Evolutionary conservation across 2,329 filamentous ascomycete species (phyloP).

Genomic region (Ophiocordyceps sinensis): DNA sequence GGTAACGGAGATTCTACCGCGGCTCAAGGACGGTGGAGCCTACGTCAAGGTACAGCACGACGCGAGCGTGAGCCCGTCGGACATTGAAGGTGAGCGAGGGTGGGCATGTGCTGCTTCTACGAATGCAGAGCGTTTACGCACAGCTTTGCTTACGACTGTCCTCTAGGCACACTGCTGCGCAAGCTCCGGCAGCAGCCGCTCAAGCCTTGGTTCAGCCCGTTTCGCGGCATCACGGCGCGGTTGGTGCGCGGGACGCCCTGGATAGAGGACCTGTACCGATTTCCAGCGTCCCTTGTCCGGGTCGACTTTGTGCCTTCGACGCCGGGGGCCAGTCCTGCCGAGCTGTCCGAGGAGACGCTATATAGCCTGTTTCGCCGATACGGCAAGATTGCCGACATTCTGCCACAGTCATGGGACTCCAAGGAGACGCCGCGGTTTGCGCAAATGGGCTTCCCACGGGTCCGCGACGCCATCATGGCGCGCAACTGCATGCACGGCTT

Average conservation of each 20-base stretch:
- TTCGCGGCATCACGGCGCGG: conserved; percentile 53
- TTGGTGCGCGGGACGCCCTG: conserved; percentile 77
- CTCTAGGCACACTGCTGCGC: conserved; percentile 36
- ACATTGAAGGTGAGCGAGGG: conserved; percentile 25
- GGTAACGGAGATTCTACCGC: conserved; percentile 68
- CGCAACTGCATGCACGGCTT: conserved; percentile 87
- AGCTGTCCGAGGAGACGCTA: conserved; percentile 73
- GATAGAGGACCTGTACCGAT: conserved; percentile 81
- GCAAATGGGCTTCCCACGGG: conserved; percentile 58
- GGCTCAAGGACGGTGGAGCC: conserved; percentile 81
- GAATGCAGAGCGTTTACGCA: no score
- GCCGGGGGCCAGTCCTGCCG: conserved; percentile 56
- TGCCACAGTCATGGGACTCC: conserved; percentile 68
- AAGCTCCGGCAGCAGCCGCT: conserved; percentile 56
- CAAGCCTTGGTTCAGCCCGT: conserved; percentile 82
- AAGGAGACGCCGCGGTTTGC: conserved; percentile 74
- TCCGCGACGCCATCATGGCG: conserved; percentile 71
- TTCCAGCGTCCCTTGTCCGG: conserved; percentile 60
- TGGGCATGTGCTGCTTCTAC: neutral
- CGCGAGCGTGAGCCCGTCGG: conserved; percentile 19
- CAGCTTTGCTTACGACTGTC: no score
- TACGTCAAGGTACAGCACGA: conserved; percentile 70
- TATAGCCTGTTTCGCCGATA: conserved; percentile 82
- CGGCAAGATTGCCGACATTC: conserved; percentile 80
- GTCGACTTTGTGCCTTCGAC: conserved; percentile 71